Percentiles rank a stretch among this genome's conserved stretches.
Conservation (phyloP, 257 asterid species). For the Gentiana macrophylla region DNA sequence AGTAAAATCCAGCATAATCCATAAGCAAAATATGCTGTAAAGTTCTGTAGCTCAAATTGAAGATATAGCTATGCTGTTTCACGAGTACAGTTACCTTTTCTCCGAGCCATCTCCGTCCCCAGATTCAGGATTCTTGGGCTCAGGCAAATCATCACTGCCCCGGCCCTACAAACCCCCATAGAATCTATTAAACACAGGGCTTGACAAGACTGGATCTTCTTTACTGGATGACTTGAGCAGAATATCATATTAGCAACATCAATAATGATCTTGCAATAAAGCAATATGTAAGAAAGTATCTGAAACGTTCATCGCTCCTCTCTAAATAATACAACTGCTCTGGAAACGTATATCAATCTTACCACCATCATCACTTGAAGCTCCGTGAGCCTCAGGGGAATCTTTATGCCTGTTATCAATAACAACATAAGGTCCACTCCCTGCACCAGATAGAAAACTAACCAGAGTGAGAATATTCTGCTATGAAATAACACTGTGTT, state of each 20-base stretch:
- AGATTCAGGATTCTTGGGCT: constrained; percentile 28
- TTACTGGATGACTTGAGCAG: no score
- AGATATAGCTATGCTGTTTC: neutral
- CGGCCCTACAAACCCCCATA: constrained; percentile 35
- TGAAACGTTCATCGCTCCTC: neutral
- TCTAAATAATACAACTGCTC: neutral
- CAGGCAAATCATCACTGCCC: constrained; percentile 49
- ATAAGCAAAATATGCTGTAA: no score
- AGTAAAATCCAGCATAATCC: no score
- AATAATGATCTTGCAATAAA: neutral
- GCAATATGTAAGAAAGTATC: neutral
- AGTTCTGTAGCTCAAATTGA: no score
- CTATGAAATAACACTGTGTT: neutral
- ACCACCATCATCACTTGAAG: constrained; percentile 70
- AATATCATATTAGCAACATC: neutral
- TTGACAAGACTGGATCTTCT: no score
- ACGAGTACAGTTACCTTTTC: constrained; percentile 37
- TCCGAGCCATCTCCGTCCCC: constrained; percentile 39
- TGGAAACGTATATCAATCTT: neutral
- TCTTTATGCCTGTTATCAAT: constrained; percentile 63
- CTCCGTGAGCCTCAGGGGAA: constrained; percentile 32
- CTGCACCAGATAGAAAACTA: constrained; percentile 27
- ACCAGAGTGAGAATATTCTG: neutral
- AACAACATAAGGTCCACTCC: constrained; percentile 91
- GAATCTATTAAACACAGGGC: neutral